Evolutionary conservation across 495 filamentous ascomycete genomes (phyloP).

Genomic region (Aspergillus mulundensis): DNA sequence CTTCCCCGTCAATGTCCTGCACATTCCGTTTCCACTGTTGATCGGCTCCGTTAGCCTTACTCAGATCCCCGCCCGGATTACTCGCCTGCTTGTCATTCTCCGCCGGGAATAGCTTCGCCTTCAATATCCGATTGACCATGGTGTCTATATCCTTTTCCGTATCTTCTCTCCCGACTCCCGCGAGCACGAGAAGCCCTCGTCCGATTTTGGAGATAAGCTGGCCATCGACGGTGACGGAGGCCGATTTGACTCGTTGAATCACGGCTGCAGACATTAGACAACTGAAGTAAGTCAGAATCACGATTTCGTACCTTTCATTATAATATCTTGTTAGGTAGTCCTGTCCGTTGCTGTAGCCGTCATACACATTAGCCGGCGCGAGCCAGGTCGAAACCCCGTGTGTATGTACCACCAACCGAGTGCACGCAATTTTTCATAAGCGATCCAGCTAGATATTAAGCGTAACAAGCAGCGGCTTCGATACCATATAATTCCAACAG

Average conservation of each 20-base stretch:
- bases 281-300: neutral
- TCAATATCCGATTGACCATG: slow-evolving; percentile 80
- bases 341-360: neutral
- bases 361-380: neutral
- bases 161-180: slow-evolving; percentile 85
- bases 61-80: neutral
- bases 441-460: neutral
- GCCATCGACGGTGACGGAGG: slow-evolving; percentile 96
- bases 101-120: slow-evolving; percentile 85
- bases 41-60: neutral
- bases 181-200: slow-evolving; percentile 85
- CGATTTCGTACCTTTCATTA: slow-evolving; percentile 19
- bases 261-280: slow-evolving; percentile 57
- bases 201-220: slow-evolving; percentile 85
- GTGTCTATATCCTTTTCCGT: slow-evolving; percentile 82
- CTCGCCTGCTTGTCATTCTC: slow-evolving; percentile 40
- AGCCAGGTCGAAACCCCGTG: neutral
- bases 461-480: neutral
- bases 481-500: neutral
- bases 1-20: slow-evolving; percentile 79
- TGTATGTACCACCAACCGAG: neutral
- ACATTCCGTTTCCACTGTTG: slow-evolving; percentile 85
- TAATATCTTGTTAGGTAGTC: neutral
- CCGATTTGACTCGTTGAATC: slow-evolving; percentile 90
- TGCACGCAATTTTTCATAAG: neutral